Evolutionary conservation across 257 asterid genomes (phyloP).

Genomic region (Salvia hispanica): DNA sequence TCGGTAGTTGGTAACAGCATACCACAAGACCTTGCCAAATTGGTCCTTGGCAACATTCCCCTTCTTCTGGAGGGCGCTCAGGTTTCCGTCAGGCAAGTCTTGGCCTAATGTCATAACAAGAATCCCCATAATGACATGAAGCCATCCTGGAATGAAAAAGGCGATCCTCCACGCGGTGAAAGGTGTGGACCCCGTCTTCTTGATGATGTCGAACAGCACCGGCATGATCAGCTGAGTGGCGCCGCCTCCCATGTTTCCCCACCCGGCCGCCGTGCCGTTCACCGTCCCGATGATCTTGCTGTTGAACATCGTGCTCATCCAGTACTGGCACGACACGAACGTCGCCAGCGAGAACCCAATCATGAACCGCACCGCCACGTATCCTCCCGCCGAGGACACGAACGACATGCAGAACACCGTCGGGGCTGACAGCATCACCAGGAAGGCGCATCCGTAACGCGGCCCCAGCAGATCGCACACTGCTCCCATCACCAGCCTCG

Average conservation of each 20-base stretch:
- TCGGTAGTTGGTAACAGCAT: slow-evolving; percentile 63
- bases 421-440: slow-evolving; percentile 55
- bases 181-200: slow-evolving; percentile 43
- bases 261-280: slow-evolving; percentile 67
- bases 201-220: slow-evolving; percentile 47
- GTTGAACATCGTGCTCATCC: slow-evolving; percentile 68
- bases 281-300: slow-evolving; percentile 54
- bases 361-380: slow-evolving; percentile 58
- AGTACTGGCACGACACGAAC: slow-evolving; percentile 64
- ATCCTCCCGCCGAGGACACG: slow-evolving; percentile 48
- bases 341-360: slow-evolving; percentile 66
- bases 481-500: slow-evolving; percentile 70
- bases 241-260: slow-evolving; percentile 85
- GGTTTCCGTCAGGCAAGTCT: slow-evolving; percentile 73
- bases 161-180: slow-evolving; percentile 74
- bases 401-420: slow-evolving; percentile 59
- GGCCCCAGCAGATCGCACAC: slow-evolving; percentile 61
- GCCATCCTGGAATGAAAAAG: slow-evolving; percentile 63
- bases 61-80: slow-evolving; percentile 47
- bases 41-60: slow-evolving; percentile 54
- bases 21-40: slow-evolving; percentile 55
- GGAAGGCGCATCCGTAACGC: slow-evolving; percentile 59
- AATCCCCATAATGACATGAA: slow-evolving; percentile 60
- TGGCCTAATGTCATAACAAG: slow-evolving; percentile 63
- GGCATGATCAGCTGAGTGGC: slow-evolving; percentile 74